Evolutionary conservation across 805 yeast genomes (phyloP).

Genomic region (Candida anglica): DNA sequence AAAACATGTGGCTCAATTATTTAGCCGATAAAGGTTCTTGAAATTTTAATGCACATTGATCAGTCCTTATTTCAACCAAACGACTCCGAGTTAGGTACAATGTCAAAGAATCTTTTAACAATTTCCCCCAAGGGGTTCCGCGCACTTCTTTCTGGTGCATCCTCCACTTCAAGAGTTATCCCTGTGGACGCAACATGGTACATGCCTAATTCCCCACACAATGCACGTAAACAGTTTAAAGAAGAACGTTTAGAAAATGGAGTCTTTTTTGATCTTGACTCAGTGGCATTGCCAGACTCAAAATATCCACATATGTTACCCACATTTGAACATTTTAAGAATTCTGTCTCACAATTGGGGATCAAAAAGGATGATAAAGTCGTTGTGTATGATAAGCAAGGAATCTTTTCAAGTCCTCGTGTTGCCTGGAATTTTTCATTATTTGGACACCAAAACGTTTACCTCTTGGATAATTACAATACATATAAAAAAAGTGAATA

Average conservation of each 20-base stretch:
- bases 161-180: conserved; percentile 25
- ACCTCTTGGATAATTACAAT: conserved; percentile 66
- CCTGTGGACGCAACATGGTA: conserved; percentile 93
- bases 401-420: conserved; percentile 85
- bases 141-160: conserved; percentile 5
- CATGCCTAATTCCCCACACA: conserved; percentile 68
- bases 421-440: conserved; percentile 86
- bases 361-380: conserved; percentile 51
- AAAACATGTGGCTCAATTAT: too few species aligned
- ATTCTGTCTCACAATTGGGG: conserved; percentile 53
- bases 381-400: conserved; percentile 80
- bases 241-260: conserved; percentile 62
- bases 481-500: conserved; percentile 44
- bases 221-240: conserved; percentile 56
- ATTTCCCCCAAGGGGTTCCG: conserved; percentile 11
- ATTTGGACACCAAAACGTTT: conserved; percentile 72
- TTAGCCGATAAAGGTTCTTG: too few species aligned
- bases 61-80: too few species aligned
- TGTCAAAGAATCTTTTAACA: conserved; percentile 3
- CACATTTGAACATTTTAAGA: conserved; percentile 47
- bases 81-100: too few species aligned
- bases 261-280: conserved; percentile 76
- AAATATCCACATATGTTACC: conserved; percentile 93
- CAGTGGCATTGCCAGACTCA: conserved; percentile 52
- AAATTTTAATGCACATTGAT: too few species aligned